Conservation (phyloP, 1,284 basidiomycete genomes). For the Malassezia nana region DNA sequence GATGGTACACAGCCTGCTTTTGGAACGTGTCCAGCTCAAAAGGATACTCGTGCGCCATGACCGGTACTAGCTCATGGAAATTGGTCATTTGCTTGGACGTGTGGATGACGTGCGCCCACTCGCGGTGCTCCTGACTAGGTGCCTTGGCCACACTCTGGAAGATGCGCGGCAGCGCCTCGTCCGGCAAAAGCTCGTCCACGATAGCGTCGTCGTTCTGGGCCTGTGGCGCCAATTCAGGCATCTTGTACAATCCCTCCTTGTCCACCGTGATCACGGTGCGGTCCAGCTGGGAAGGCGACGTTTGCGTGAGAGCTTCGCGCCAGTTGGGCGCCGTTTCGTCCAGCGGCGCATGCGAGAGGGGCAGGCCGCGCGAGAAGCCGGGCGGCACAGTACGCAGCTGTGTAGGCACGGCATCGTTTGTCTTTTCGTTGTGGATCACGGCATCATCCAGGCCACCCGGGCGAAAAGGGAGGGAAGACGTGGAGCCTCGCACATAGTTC, state of each 20-base stretch:
- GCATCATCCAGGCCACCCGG: slow-evolving; percentile 20
- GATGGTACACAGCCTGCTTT: slow-evolving; percentile 94
- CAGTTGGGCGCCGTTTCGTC: not conserved
- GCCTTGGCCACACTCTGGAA: slow-evolving; percentile 17
- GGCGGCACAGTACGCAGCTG: slow-evolving; percentile 50
- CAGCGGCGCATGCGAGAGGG: slow-evolving; percentile 25
- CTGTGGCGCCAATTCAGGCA: slow-evolving; percentile 7
- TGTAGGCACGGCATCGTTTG: slow-evolving; percentile 51
- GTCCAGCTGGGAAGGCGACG: not conserved
- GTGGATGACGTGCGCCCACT: slow-evolving; percentile 97
- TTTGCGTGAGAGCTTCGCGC: not conserved
- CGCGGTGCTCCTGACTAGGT: slow-evolving; percentile 57
- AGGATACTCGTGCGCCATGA: slow-evolving; percentile 72
- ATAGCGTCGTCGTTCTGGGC: slow-evolving; percentile 24
- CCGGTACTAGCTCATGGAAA: slow-evolving; percentile 75
- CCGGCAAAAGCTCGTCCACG: slow-evolving; percentile 42
- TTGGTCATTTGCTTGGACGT: slow-evolving; percentile 79
- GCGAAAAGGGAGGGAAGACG: slow-evolving; percentile 18
- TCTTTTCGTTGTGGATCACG: slow-evolving; percentile 10
- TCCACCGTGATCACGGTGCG: slow-evolving; percentile 13
- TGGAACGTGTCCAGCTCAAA: slow-evolving; percentile 84
- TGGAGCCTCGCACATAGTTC: slow-evolving; percentile 21
- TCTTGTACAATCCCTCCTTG: slow-evolving; percentile 10
- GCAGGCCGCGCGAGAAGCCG: slow-evolving; percentile 56
- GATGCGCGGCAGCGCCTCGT: slow-evolving; percentile 28